A percentile compares a stretch with the other conserved stretches of the same genome.
Conservation (phyloP, 441 rosid species). For the Pelargonium myrrhifolium region DNA sequence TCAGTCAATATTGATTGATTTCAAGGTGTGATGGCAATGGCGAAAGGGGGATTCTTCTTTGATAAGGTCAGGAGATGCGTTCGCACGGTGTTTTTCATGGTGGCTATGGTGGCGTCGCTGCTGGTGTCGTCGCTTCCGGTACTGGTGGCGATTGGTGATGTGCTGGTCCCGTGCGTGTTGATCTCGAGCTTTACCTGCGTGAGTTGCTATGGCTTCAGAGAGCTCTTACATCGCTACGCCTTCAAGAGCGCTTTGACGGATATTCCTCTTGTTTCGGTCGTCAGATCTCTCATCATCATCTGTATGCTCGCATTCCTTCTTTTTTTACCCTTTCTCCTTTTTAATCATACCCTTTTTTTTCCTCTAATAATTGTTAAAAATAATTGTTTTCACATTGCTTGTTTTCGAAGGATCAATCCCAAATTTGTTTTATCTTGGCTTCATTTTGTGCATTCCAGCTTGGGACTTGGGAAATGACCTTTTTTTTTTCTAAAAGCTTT, state of each 20-base stretch:
- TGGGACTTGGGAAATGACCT: background rate
- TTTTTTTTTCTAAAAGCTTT: background rate
- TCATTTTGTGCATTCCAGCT: too few relatives aligned
- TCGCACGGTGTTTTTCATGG: constrained; percentile 69
- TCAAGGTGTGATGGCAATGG: constrained; percentile 19
- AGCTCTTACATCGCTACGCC: constrained; percentile 52
- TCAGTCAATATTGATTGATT: too few relatives aligned
- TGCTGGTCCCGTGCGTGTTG: constrained; percentile 47
- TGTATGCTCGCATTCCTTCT: constrained; percentile 31
- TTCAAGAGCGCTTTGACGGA: constrained; percentile 72
- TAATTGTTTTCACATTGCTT: background rate
- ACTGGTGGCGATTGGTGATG: constrained; percentile 67
- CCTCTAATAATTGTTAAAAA: too few relatives aligned
- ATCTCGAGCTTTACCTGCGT: constrained; percentile 66
- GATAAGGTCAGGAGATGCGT: constrained; percentile 61
- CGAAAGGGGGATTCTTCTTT: constrained; percentile 46
- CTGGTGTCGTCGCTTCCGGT: constrained; percentile 74
- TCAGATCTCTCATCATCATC: constrained; percentile 67
- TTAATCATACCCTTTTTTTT: background rate
- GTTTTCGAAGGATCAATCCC: too few relatives aligned
- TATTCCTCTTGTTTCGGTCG: constrained; percentile 62
- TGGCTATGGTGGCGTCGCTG: constrained; percentile 86
- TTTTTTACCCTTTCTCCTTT: background rate
- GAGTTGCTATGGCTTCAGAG: constrained; percentile 47
- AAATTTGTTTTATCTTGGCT: too few relatives aligned